phyloP scores from a whole-genome alignment of 2,329 filamentous ascomycete genomes.

The Pseudogymnoascus sp. region DNA sequence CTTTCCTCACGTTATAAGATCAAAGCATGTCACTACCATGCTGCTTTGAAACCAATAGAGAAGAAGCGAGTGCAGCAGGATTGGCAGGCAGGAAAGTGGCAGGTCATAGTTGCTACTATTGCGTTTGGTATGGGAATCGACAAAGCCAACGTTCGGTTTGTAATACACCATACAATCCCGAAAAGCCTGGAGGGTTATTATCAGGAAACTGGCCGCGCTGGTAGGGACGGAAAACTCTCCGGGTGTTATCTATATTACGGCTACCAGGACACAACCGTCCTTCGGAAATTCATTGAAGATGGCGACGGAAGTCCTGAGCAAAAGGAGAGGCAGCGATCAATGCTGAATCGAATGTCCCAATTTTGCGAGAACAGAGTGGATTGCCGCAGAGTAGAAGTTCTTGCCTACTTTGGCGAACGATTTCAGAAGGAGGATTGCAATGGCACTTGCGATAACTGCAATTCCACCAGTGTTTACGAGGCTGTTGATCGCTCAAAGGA shows the following conservation, averaged over 20 bases:
- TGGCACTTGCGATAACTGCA: slow-evolving; percentile 82
- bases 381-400: slow-evolving; percentile 79
- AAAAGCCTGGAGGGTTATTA: slow-evolving; percentile 98
- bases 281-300: slow-evolving; percentile 77
- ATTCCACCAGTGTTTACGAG: slow-evolving; percentile 62
- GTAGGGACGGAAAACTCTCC: slow-evolving; percentile 79
- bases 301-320: slow-evolving; percentile 70
- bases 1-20: slow-evolving; percentile 57
- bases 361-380: slow-evolving; percentile 87
- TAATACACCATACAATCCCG: slow-evolving; percentile 86
- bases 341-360: slow-evolving; percentile 77
- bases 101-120: slow-evolving; percentile 95
- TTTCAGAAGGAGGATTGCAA: slow-evolving; percentile 68
- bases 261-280: slow-evolving; percentile 65
- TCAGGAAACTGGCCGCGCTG: slow-evolving; percentile 92
- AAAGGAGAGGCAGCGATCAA: slow-evolving; percentile 74
- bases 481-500: slow-evolving; percentile 69
- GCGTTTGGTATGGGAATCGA: slow-evolving; percentile 99
- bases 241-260: slow-evolving; percentile 87
- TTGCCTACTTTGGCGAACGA: slow-evolving; percentile 87
- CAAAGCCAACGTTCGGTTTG: slow-evolving; percentile 92
- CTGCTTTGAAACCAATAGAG: slow-evolving; percentile 60
- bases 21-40: slow-evolving; percentile 78
- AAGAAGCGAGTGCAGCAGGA: slow-evolving; percentile 65
- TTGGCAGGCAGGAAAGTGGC: slow-evolving; percentile 74